Evolutionary conservation across 208 protist species (phyloP).

Genomic region (Perkinsela sp.): DNA sequence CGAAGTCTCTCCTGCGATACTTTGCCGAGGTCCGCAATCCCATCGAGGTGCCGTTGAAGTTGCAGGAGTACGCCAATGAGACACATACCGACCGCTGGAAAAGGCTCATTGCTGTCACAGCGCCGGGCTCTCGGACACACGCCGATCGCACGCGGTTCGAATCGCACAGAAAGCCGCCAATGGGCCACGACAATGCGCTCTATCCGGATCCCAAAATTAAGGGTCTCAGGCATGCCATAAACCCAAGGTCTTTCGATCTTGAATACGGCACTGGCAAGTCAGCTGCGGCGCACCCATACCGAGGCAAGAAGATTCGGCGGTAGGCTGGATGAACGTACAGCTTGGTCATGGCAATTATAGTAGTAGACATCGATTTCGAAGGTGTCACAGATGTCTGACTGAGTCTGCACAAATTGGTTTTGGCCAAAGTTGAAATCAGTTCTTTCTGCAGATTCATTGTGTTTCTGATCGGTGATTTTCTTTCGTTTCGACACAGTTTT

Average conservation of each 20-base stretch:
- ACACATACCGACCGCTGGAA: not conserved
- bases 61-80: not conserved
- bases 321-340: too few relatives aligned
- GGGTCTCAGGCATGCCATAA: not conserved
- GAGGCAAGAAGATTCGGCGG: too few relatives aligned
- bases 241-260: not conserved
- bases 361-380: too few relatives aligned
- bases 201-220: not conserved
- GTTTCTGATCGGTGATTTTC: too few relatives aligned
- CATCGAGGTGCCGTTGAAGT: not conserved
- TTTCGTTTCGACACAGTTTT: too few relatives aligned
- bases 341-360: too few relatives aligned
- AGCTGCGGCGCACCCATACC: too few relatives aligned
- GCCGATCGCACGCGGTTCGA: not conserved
- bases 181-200: not conserved
- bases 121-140: not conserved
- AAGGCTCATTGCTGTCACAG: not conserved
- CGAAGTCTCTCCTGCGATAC: not conserved
- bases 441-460: too few relatives aligned
- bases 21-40: not conserved
- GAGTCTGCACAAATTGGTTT: too few relatives aligned
- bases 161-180: not conserved
- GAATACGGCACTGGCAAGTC: not conserved
- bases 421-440: too few relatives aligned
- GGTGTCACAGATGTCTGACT: too few relatives aligned